Base-by-base conservation (phyloP, 768 basidiomycete genomes). In the Suillus plorans region DNA sequence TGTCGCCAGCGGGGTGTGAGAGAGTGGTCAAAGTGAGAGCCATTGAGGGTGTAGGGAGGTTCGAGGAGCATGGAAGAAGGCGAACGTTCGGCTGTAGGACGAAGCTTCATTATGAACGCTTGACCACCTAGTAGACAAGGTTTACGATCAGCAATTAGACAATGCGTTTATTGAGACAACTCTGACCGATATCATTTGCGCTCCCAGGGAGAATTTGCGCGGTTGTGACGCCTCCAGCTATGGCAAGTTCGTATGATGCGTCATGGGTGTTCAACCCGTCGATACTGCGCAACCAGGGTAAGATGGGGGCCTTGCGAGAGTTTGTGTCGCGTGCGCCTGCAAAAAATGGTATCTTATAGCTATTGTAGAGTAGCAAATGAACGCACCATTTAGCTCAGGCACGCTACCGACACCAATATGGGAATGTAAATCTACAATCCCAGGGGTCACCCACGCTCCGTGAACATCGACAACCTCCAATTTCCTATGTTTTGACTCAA, bases 401-500 rank as follows among this genome's bases (percentile, higher is more conserved):
- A 73, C 63, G n/a, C 77, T 68, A 18, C 70, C 75, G 12, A 82
- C 81, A 6, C 80, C 84, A 28, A 83, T 70, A 64, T 86, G 83
- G 3, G 81, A 82, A 69, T 85, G 83, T 41, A 80, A 68, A 64
- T 84, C 81, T n/a, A 83, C 80, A 47, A 81, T 79, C 66, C 88
- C 92, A n/a, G 93, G 91, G 0, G 92, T 91, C 13, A 94, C 82
- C 92, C 92, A 95, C 18, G 86, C 81, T 10, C 87, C 88, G 45
- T 85, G 75, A 2, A 84, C 86, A 67, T 95, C 87, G 16, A 92
- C 71, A 36, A 85, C 81, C 13, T 83, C 79, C 20, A 86, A 70
- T 16, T 79, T 59, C 72, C 8, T 69, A 67, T 34, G 78, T 78
- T 61, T 79, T 60, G 60, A 74, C 65, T 47, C 60, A 63, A 59